Base-by-base conservation (phyloP, 2,329 filamentous ascomycete species). In the Fusarium denticulatum region DNA sequence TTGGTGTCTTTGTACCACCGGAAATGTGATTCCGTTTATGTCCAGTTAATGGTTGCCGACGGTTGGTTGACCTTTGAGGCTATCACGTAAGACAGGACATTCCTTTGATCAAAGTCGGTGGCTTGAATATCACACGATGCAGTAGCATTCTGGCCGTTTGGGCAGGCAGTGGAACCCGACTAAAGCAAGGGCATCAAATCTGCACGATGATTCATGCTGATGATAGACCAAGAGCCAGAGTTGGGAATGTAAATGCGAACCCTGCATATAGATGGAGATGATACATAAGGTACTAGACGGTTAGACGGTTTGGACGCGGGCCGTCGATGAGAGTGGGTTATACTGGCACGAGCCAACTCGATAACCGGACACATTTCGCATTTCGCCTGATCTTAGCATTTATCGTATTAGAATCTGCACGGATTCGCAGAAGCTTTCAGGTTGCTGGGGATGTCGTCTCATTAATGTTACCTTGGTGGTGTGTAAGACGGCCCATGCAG, bases 51-150 rank as follows among this genome's bases (percentile, higher is more conserved):
- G 43, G 30, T 20, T 36, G 22, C 60, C 40, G 43, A 12, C 12
- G 26, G 45, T 45, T 64, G 59, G 34, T 22, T 32, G 57, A 46
- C 13, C 42, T 67, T 69, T 52, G 62, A 60, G 71, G 67, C 58
- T 63, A 59, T 67, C 59, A 49, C 58, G 37, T 62, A 46, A 73
- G 67, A 74, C 71, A 72, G 46, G 39, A 36, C 71, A 74, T 73
- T 65, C 67, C 71, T 61, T 72, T 72, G 67, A 61, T 45, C 42
- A 50, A 57, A 59, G 47, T 50, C 49, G 30, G 66, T 73, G 71
- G 70, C 67, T 56, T 39, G 32, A 28, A 32, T 39, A 60, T 52
- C 45, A 59, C 42, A 59, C 47, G 43, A 62, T 37, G 32, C 36
- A 62, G 32, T 26, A 22, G 20, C 30, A 57, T 22, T 28, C 50